phyloP scores from a whole-genome alignment of 108 stramenopile genomes.

The Poteriospumella lacustris region DNA sequence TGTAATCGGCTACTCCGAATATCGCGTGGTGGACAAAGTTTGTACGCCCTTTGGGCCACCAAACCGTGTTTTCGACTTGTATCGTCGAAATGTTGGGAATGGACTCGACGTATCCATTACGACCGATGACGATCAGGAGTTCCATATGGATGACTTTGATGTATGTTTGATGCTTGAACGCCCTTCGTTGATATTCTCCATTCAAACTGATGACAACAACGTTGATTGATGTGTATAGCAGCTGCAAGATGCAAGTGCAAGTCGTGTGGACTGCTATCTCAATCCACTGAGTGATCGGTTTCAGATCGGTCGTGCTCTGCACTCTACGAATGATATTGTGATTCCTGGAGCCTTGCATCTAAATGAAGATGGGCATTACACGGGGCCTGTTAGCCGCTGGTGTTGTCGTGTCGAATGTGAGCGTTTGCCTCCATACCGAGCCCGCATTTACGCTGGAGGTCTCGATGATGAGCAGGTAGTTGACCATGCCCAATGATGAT shows the following conservation, averaged over 20 bases:
- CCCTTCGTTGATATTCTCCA: background rate
- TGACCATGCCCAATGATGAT: no score
- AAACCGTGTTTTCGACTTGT: background rate
- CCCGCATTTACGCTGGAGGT: conserved; percentile 42
- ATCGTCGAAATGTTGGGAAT: background rate
- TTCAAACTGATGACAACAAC: no score
- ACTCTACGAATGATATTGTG: conserved; percentile 33
- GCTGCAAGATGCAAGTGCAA: no score
- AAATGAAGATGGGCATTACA: conserved; percentile 30
- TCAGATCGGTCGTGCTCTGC: background rate
- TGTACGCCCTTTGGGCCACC: background rate
- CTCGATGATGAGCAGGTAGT: conserved; percentile 21
- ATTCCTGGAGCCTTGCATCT: conserved; percentile 41
- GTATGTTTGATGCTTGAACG: background rate
- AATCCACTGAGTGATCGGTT: conserved; percentile 2
- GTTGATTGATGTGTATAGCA: no score
- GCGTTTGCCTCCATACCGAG: conserved; percentile 34
- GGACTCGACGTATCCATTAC: background rate
- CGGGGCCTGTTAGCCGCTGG: conserved; percentile 47
- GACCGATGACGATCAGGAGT: no score
- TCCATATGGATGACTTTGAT: background rate
- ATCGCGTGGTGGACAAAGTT: background rate
- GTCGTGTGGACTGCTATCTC: background rate
- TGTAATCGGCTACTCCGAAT: background rate
- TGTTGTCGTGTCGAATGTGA: conserved; percentile 41